Evolutionary conservation across 2,329 filamentous ascomycete genomes (phyloP).

Genomic region (Claviceps cyperi): DNA sequence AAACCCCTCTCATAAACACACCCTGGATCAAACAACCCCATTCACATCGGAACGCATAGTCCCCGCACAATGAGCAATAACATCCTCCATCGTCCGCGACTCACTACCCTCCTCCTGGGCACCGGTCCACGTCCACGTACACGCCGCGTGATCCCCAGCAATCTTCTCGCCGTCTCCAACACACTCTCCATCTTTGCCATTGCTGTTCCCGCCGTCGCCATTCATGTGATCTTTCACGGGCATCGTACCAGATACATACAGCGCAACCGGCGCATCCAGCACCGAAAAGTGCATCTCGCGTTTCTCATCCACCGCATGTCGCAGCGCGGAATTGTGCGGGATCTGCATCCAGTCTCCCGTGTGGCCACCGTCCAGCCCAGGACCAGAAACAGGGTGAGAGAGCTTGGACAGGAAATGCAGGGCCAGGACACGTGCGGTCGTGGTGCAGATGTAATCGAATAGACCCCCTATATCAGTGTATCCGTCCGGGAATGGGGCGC

Average conservation of each 20-base stretch:
- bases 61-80: constrained; percentile 10
- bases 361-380: neutral
- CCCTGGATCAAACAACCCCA: neutral
- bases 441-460: constrained; percentile 30
- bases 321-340: constrained; percentile 20
- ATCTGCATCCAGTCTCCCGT: constrained; percentile 15
- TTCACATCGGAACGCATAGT: neutral
- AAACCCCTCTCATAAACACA: no score
- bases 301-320: constrained; percentile 11
- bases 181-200: no score
- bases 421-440: constrained; percentile 26
- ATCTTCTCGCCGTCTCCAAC: no score
- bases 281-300: constrained; percentile 20
- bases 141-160: no score
- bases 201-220: neutral
- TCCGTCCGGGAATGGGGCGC: constrained; percentile 28
- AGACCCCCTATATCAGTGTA: constrained; percentile 31
- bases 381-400: neutral
- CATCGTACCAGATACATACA: constrained; percentile 10
- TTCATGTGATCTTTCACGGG: neutral
- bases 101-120: constrained; percentile 6
- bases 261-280: constrained; percentile 8
- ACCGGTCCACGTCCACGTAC: constrained; percentile 17
- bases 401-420: constrained; percentile 19
- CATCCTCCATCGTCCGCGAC: constrained; percentile 9